Percentiles rank a stretch among this genome's conserved stretches.
Evolutionary conservation across 164 flowering plant species (phyloP).

Genomic region (Paratinospora sagittata): DNA sequence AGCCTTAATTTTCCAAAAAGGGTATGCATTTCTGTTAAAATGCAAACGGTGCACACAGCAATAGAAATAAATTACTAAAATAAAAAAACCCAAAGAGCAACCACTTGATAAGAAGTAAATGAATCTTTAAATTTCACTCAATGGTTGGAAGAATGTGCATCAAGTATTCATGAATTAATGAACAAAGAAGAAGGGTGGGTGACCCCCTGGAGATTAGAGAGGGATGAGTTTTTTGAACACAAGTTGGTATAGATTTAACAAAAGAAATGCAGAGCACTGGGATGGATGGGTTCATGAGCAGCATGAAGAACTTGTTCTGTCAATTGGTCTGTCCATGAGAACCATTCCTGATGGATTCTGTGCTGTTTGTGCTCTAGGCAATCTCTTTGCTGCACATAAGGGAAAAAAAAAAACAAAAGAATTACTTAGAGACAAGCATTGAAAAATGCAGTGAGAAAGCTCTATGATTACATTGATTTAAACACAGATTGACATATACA

Average conservation of each 20-base stretch:
- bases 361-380: slow-evolving; percentile 73
- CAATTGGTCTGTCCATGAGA: slow-evolving; percentile 59
- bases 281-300: neutral
- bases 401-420: neutral
- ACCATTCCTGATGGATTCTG: slow-evolving; percentile 81
- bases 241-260: neutral
- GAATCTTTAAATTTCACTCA: no score
- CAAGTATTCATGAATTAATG: no score
- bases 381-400: slow-evolving; percentile 44
- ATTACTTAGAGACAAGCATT: neutral
- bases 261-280: no score
- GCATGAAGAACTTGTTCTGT: slow-evolving; percentile 20
- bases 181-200: no score
- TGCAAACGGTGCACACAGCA: no score
- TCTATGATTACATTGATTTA: neutral
- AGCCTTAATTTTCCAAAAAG: no score
- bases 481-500: neutral
- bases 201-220: no score
- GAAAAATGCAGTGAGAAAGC: neutral
- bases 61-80: no score
- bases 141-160: no score
- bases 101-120: no score
- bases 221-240: neutral
- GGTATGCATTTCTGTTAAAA: no score
- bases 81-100: no score